phyloP scores from a whole-genome alignment of 2,329 filamentous ascomycete species.

The Didymella segeticola region DNA sequence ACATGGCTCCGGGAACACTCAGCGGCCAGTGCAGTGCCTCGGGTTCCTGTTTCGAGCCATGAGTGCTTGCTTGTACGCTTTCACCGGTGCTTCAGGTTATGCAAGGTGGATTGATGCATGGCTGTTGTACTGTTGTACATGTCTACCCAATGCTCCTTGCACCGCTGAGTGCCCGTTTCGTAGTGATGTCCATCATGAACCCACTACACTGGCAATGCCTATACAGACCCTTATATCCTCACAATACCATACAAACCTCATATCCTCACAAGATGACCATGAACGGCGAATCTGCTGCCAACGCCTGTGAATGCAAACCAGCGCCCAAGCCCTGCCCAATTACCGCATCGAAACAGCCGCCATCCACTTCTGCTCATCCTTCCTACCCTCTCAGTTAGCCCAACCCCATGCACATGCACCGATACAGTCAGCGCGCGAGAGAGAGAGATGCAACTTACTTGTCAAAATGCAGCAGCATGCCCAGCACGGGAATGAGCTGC shows the following conservation, averaged over 20 bases:
- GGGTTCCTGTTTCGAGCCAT: conserved; percentile 8
- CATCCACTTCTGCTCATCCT: conserved; percentile 87
- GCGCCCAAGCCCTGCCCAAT: conserved; percentile 19
- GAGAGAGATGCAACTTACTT: conserved; percentile 59
- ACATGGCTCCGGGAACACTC: conserved; percentile 6
- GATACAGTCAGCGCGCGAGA: not conserved
- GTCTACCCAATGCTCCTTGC: not conserved
- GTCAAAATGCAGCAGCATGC: conserved; percentile 78
- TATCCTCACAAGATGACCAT: not conserved
- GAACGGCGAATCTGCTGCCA: not conserved
- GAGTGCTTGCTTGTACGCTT: not conserved
- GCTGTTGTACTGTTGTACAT: conserved; percentile 3
- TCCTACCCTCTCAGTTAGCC: conserved; percentile 52
- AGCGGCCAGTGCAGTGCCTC: conserved; percentile 7
- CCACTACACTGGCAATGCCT: no score
- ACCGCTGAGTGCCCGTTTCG: no score
- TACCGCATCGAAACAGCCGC: conserved; percentile 67
- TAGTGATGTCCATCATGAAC: no score
- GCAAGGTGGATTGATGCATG: not conserved
- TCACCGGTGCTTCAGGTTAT: not conserved
- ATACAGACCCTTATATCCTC: no score
- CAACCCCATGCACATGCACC: no score
- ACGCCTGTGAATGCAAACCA: conserved; percentile 9
- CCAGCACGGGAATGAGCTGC: conserved; percentile 79
- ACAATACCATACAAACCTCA: not conserved